Evolutionary conservation across 805 yeast genomes (phyloP).

Genomic region (Kuraishia capsulata): DNA sequence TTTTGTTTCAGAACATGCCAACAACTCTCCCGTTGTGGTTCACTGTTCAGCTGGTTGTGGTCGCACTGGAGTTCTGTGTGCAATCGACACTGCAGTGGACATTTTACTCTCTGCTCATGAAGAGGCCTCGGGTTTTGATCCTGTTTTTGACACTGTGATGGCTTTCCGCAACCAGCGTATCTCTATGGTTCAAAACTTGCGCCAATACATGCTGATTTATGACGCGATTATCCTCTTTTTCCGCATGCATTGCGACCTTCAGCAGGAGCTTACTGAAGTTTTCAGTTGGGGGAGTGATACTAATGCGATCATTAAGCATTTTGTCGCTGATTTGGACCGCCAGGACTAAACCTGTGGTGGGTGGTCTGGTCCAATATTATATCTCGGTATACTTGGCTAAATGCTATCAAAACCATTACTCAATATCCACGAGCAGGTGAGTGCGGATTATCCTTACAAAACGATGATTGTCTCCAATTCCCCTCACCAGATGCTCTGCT

Average conservation of each 20-base stretch:
- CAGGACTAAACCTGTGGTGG: not conserved
- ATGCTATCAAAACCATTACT: too few relatives aligned
- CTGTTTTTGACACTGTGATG: slow-evolving; percentile 37
- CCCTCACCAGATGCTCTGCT: too few relatives aligned
- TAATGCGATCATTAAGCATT: slow-evolving; percentile 1
- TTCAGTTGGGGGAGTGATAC: not conserved
- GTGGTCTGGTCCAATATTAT: too few relatives aligned
- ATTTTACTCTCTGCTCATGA: slow-evolving; percentile 14
- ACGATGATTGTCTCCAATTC: too few relatives aligned
- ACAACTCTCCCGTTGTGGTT: slow-evolving; percentile 47
- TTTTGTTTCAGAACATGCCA: slow-evolving; percentile 8
- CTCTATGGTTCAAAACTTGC: slow-evolving; percentile 49
- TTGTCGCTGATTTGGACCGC: slow-evolving; percentile 2
- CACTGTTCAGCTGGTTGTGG: slow-evolving; percentile 99
- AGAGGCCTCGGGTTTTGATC: slow-evolving; percentile 18
- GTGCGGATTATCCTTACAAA: too few relatives aligned
- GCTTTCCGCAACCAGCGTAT: slow-evolving; percentile 41
- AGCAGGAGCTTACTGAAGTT: not conserved
- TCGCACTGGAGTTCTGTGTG: slow-evolving; percentile 83
- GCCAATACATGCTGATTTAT: slow-evolving; percentile 45
- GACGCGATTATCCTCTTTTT: slow-evolving; percentile 25
- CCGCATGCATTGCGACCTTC: slow-evolving; percentile 6
- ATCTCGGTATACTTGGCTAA: too few relatives aligned
- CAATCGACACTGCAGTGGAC: slow-evolving; percentile 53
- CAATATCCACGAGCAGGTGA: too few relatives aligned